Conservation (phyloP, 768 basidiomycete genomes). For the Xanthoconium stramineum region DNA sequence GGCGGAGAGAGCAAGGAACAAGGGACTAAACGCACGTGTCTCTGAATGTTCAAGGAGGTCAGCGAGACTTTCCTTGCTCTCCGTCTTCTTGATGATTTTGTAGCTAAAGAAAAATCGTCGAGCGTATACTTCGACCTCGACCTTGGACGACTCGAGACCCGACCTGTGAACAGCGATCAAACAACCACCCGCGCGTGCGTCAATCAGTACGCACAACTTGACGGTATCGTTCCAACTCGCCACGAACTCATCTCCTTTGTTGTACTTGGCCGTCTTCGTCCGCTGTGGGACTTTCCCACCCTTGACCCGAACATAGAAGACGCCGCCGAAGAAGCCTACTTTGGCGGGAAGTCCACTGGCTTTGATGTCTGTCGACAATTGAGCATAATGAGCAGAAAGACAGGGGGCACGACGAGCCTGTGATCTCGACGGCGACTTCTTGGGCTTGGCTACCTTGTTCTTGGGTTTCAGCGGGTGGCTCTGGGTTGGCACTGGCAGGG, state of each 20-base stretch:
- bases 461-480: not conserved
- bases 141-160: conserved; percentile 29
- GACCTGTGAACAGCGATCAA: conserved; percentile 16
- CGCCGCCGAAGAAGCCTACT: conserved; percentile 28
- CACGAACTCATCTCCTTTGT: conserved; percentile 27
- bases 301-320: conserved; percentile 29
- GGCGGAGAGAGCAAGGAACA: not conserved
- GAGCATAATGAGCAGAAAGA: not conserved
- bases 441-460: conserved; percentile 3
- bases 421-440: conserved; percentile 29
- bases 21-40: conserved; percentile 19
- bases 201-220: conserved; percentile 21
- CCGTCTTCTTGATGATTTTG: conserved; percentile 34
- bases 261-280: conserved; percentile 28
- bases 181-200: not conserved
- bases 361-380: conserved; percentile 26
- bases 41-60: conserved; percentile 32
- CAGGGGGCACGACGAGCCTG: conserved; percentile 8
- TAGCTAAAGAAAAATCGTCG: conserved; percentile 32
- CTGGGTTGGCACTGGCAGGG: not conserved
- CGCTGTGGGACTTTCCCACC: conserved; percentile 25
- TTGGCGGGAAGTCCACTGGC: conserved; percentile 34
- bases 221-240: conserved; percentile 28
- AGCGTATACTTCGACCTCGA: conserved; percentile 34
- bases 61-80: conserved; percentile 31